phyloP scores from a whole-genome alignment of 139 green algal genomes.

The Zygnema circumcarinatum region DNA sequence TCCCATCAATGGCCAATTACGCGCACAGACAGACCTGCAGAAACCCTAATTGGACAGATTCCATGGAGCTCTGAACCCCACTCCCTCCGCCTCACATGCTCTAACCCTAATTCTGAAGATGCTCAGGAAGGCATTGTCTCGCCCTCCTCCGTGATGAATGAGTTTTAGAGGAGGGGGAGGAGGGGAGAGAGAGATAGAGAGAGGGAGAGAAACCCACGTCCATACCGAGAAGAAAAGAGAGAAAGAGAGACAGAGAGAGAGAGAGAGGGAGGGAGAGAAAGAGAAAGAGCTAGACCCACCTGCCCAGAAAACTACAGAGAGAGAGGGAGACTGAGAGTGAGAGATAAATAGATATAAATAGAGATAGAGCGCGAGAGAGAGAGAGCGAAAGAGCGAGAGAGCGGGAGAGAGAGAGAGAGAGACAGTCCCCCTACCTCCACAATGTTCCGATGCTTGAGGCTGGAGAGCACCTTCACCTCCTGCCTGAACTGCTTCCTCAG shows the following conservation, averaged over 20 bases:
- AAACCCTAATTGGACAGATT: no score
- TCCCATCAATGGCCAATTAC: no score
- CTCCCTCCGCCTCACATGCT: no score
- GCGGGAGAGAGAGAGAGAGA: not conserved
- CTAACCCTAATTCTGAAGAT: no score
- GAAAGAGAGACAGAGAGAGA: not conserved
- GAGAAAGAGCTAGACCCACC: not conserved
- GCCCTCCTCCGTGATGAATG: no score
- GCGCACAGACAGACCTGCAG: no score
- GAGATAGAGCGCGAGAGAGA: not conserved
- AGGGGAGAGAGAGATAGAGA: not conserved
- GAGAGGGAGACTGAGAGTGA: no score
- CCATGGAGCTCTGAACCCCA: no score
- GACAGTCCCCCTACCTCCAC: conserved; percentile 15
- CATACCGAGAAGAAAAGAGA: not conserved
- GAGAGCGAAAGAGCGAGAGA: not conserved
- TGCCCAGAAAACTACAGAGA: not conserved
- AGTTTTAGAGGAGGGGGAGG: not conserved
- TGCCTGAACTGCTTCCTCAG: conserved; percentile 22
- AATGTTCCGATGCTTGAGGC: conserved; percentile 43
- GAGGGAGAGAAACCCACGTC: not conserved
- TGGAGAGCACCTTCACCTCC: conserved; percentile 40
- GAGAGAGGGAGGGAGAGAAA: not conserved
- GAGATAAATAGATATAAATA: no score
- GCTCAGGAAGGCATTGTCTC: no score